Conservation (phyloP, 805 yeast species). For the Middelhovenomyces tepae region DNA sequence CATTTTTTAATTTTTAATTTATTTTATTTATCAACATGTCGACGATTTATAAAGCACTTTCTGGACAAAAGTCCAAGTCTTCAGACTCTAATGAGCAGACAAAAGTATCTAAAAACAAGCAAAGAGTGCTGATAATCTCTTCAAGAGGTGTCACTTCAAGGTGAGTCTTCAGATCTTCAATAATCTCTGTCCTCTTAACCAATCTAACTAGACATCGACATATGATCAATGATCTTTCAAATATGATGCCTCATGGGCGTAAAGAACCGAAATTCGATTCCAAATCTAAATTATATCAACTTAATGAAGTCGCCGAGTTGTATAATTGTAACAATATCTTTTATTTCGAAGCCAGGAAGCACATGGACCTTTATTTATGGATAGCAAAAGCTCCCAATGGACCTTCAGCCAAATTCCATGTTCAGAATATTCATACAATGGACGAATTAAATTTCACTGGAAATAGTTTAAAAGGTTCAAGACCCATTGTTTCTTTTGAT, state of each 20-base stretch:
- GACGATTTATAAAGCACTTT: slow-evolving; percentile 59
- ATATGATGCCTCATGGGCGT: slow-evolving; percentile 85
- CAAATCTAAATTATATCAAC: slow-evolving; percentile 76
- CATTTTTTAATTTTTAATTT: slow-evolving; percentile 1
- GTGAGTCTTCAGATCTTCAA: too few relatives aligned
- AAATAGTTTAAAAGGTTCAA: slow-evolving; percentile 87
- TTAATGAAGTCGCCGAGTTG: slow-evolving; percentile 92
- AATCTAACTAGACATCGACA: slow-evolving; percentile 97
- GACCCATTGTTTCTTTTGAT: slow-evolving; percentile 90
- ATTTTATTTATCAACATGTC: slow-evolving; percentile 39
- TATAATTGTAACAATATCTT: slow-evolving; percentile 94
- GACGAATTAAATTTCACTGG: slow-evolving; percentile 96
- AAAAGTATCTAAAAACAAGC: slow-evolving; percentile 65
- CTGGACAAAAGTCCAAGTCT: slow-evolving; percentile 31
- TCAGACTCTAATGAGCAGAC: slow-evolving; percentile 23
- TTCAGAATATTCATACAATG: slow-evolving; percentile 91
- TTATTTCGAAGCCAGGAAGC: slow-evolving; percentile 94
- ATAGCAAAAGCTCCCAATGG: slow-evolving; percentile 96
- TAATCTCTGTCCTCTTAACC: too few relatives aligned
- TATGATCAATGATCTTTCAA: slow-evolving; percentile 68
- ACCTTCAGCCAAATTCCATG: slow-evolving; percentile 87
- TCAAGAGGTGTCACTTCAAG: slow-evolving; percentile 91
- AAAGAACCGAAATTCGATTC: slow-evolving; percentile 95
- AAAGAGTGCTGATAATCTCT: slow-evolving; percentile 78
- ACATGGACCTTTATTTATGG: slow-evolving; percentile 91